Evolutionary conservation across 305 asterid genomes (phyloP).

Genomic region (Solanum hybrid): DNA sequence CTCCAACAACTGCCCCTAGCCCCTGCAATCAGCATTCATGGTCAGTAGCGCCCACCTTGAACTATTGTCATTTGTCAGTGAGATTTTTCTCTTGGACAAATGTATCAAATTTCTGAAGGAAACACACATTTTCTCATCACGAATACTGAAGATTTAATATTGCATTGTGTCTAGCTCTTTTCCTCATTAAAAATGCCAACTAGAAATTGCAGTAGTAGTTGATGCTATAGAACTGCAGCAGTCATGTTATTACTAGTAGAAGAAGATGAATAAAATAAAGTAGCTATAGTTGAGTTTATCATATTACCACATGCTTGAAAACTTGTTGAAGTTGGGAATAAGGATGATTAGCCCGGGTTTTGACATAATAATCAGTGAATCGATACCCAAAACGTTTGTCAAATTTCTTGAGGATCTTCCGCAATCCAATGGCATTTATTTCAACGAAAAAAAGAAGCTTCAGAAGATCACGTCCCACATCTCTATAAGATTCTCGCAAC

Average conservation of each 20-base stretch:
- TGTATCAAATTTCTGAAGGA: not conserved
- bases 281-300: conserved; percentile 10
- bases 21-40: conserved; percentile 44
- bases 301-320: conserved; percentile 94
- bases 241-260: not conserved
- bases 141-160: not conserved
- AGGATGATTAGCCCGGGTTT: conserved; percentile 95
- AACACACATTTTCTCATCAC: not conserved
- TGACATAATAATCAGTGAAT: conserved; percentile 89
- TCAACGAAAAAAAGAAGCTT: conserved; percentile 84
- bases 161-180: not conserved
- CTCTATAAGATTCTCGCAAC: conserved; percentile 85
- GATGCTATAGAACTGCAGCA: not conserved
- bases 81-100: not conserved
- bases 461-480: conserved; percentile 77
- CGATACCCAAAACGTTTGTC: conserved; percentile 87
- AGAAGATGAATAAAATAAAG: conserved; percentile 9
- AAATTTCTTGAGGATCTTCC: conserved; percentile 93
- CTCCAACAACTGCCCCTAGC: conserved; percentile 95
- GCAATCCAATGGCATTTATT: conserved; percentile 84
- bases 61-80: not conserved
- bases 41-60: not conserved
- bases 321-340: conserved; percentile 98
- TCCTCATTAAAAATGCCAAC: not conserved
- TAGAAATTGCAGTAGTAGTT: not conserved